phyloP scores from a whole-genome alignment of 1,139 yeast genomes.

The Hyphopichia burtonii region DNA sequence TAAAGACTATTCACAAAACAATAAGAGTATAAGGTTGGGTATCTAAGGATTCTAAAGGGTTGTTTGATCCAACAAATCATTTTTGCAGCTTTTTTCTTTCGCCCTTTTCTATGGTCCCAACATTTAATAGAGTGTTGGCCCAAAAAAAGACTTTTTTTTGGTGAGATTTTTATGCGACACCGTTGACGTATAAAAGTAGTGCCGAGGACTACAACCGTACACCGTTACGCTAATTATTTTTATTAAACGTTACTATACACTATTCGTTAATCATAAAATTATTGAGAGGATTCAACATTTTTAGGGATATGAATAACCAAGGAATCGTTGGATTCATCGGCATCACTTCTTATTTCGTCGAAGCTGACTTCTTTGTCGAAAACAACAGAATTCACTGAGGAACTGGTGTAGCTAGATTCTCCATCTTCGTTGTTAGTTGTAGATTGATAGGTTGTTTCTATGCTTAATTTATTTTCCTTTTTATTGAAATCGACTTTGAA shows the following conservation, averaged over 20 bases:
- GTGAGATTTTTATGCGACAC: conserved; percentile 1
- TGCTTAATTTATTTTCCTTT: conserved; percentile 22
- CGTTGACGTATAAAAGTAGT: not conserved
- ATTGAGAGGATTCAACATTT: too few relatives aligned
- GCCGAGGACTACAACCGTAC: not conserved
- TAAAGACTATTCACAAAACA: too few relatives aligned
- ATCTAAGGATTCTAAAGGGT: too few relatives aligned
- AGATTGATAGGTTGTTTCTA: conserved; percentile 14
- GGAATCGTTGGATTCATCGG: too few relatives aligned
- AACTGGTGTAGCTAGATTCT: conserved; percentile 15
- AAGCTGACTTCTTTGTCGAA: too few relatives aligned
- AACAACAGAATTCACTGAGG: conserved; percentile 22
- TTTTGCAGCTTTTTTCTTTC: not conserved
- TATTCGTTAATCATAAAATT: too few relatives aligned
- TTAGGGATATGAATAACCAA: conserved; percentile 3
- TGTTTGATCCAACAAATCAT: not conserved
- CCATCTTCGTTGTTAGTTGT: conserved; percentile 11
- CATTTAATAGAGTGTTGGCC: conserved; percentile 2
- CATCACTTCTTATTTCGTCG: too few relatives aligned
- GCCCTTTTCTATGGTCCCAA: not conserved
- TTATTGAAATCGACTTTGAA: conserved; percentile 24
- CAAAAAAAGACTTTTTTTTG: not conserved
- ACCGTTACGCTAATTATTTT: too few relatives aligned
- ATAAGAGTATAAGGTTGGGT: too few relatives aligned
- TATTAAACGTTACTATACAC: too few relatives aligned